Conservation (phyloP, 306 rosid species). For the Vigna reflexopilosa region DNA sequence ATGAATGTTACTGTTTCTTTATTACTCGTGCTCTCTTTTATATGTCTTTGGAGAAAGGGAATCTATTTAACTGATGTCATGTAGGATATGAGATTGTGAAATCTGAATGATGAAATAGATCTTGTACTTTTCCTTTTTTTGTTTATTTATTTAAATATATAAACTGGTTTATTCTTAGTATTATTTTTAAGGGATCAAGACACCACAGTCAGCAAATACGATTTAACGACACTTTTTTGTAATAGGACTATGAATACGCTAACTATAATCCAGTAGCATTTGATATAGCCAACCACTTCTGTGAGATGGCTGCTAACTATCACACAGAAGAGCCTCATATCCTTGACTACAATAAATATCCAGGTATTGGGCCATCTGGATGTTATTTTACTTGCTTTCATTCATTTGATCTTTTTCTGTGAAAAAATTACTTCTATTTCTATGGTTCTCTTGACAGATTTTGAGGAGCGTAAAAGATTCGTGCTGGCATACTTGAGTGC, state of each 20-base stretch:
- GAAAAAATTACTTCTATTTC: conserved; percentile 21
- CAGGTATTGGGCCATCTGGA: conserved; percentile 57
- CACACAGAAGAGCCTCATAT: conserved; percentile 79
- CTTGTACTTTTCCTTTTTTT: conserved; percentile 10
- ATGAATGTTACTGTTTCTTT: conserved; percentile 34
- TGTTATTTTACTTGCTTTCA: neutral
- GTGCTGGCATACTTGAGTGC: conserved; percentile 59
- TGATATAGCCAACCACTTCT: conserved; percentile 94
- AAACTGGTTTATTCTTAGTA: conserved; percentile 19
- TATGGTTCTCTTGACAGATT: conserved; percentile 50
- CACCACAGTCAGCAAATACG: conserved; percentile 11
- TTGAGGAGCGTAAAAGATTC: conserved; percentile 73
- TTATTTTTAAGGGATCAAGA: conserved; percentile 14
- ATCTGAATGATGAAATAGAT: conserved; percentile 4
- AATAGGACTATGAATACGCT: conserved; percentile 89
- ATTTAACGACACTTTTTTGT: conserved; percentile 28
- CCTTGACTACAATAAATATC: conserved; percentile 74
- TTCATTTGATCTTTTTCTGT: neutral
- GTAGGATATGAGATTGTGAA: conserved; percentile 30
- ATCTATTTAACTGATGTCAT: conserved; percentile 21
- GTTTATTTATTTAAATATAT: neutral
- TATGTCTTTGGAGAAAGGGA: conserved; percentile 24
- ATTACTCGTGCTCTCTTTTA: conserved; percentile 16
- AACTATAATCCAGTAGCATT: conserved; percentile 81
- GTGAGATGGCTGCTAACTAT: conserved; percentile 93